Conservation (phyloP, 352 stramenopile species). For the Phytophthora europaea region DNA sequence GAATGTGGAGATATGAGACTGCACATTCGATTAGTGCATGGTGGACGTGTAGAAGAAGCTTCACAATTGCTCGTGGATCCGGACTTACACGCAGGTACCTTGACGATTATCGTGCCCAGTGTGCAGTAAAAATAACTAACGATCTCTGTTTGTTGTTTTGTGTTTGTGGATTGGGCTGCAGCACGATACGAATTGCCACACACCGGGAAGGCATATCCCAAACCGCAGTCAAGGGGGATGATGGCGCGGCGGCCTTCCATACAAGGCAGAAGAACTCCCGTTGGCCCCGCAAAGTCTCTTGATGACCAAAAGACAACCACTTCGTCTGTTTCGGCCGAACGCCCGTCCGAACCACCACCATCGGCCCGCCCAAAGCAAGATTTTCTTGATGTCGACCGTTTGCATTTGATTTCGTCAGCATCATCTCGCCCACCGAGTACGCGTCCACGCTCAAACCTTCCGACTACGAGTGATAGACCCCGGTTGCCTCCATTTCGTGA, state of each 20-base stretch:
- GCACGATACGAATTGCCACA: slow-evolving; percentile 32
- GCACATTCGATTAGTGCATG: slow-evolving; percentile 49
- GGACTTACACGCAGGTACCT: slow-evolving; percentile 42
- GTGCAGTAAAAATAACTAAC: not conserved
- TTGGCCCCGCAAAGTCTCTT: not conserved
- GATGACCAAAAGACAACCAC: slow-evolving; percentile 10
- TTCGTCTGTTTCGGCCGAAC: slow-evolving; percentile 6
- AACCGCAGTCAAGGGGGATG: slow-evolving; percentile 17
- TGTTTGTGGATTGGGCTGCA: slow-evolving; percentile 8
- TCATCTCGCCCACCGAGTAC: slow-evolving; percentile 43
- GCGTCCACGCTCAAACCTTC: slow-evolving; percentile 36
- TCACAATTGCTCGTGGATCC: slow-evolving; percentile 44
- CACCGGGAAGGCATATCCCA: slow-evolving; percentile 6
- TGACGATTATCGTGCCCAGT: not conserved
- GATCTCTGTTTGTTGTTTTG: not conserved
- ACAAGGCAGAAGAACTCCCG: slow-evolving; percentile 18
- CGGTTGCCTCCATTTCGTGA: slow-evolving; percentile 37
- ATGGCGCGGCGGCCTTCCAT: slow-evolving; percentile 13
- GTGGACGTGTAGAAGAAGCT: slow-evolving; percentile 36
- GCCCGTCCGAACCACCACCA: not conserved
- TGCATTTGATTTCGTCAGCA: slow-evolving; percentile 38
- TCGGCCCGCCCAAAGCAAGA: slow-evolving; percentile 32
- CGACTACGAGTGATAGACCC: slow-evolving; percentile 28
- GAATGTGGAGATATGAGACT: slow-evolving; percentile 35
- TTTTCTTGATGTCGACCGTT: slow-evolving; percentile 48